These are phyloP conservation scores for Pseudotsuga menziesii DNA, from an alignment of 75 land plant genomes.

Conservation along the genomic window DNA sequence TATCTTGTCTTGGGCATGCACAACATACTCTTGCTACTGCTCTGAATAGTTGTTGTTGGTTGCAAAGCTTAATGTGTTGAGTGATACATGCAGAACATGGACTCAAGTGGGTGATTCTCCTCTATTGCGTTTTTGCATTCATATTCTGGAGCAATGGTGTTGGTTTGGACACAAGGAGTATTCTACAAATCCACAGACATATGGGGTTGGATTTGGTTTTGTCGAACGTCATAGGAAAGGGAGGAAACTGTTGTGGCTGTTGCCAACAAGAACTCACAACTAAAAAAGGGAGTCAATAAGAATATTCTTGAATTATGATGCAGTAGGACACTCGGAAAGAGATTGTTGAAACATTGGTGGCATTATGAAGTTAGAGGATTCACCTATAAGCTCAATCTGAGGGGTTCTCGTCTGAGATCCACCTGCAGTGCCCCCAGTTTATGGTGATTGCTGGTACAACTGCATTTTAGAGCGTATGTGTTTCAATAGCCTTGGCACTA, in stretches of 20 bases:
- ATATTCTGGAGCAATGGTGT: constrained; percentile 73
- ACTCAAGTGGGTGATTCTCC: constrained; percentile 15
- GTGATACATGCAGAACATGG: constrained; percentile 16
- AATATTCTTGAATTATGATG: constrained; percentile 88
- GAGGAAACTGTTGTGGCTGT: constrained; percentile 61
- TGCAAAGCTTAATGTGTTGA: constrained; percentile 17
- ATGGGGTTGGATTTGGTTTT: constrained; percentile 22
- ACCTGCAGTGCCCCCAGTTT: constrained; percentile 76
- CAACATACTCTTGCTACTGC: constrained; percentile 43
- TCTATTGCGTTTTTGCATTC: constrained; percentile 88
- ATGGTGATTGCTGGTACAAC: constrained; percentile 98
- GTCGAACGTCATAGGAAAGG: constrained; percentile 28
- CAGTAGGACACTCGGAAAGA: constrained; percentile 89
- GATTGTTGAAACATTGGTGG: constrained; percentile 75
- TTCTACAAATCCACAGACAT: constrained; percentile 77
- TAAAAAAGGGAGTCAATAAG: constrained; percentile 64
- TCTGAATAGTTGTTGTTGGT: constrained; percentile 18
- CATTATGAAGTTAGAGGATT: constrained; percentile 94
- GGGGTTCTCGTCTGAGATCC: constrained; percentile 71
- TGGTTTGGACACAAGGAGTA: constrained; percentile 70
- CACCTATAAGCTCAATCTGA: constrained; percentile 29
- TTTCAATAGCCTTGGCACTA: too few relatives aligned
- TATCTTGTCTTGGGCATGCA: neutral
- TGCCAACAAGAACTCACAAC: constrained; percentile 15
- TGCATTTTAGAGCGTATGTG: constrained; percentile 52